Base-by-base conservation (phyloP, 306 rosid genomes). In the Medicago arabica region DNA sequence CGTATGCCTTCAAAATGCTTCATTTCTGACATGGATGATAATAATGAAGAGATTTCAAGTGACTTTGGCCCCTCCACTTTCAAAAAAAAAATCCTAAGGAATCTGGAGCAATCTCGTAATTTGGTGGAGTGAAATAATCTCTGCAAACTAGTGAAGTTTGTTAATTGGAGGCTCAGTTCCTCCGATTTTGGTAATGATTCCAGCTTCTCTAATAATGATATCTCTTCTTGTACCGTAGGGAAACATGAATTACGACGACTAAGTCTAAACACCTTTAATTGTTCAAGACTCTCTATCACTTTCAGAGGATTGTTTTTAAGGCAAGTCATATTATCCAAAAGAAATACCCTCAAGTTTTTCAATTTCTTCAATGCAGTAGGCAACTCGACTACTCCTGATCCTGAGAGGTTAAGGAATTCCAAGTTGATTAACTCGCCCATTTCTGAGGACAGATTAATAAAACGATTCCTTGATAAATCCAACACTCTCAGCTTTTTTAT, bases 321-420 rank as follows among this genome's bases (percentile, higher is more conserved):
- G 10, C 1, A 0, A 12, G 0, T 2, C 15, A 9, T 8, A 18
- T 5, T 0, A 7, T 78, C 70, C 49, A 71, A 5, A 1, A 43
- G 68, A 12, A 62, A n/a, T 3, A 12, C 23, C 68, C 23, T 64
- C 49, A 79, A 63, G 0, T 38, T 72, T 55, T 15, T 59, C 18
- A 67, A 74, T 0, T 66, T 66, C 75, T 66, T 47, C 54, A 58
- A 47, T 7, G 11, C 71, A 2, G 8, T 19, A 7, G 39, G 60
- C 19, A 49, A 39, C 0, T 1, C 0, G 0, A 11, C 2, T 36
- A 1, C 0, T 0, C 0, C 0, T 23, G 69, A 5, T 19, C 6
- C 0, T 34, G 76, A 74, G 8, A 74, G 71, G 50, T 80, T 49
- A 47, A 74, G 44, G 31, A 11, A 74, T 21, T 74, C 71, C 80